A percentile compares a stretch with the other conserved stretches of the same genome.
These are phyloP conservation scores for Wallacemonas sp. DNA, from an alignment of 208 protist species.

Conservation along the genomic window DNA sequence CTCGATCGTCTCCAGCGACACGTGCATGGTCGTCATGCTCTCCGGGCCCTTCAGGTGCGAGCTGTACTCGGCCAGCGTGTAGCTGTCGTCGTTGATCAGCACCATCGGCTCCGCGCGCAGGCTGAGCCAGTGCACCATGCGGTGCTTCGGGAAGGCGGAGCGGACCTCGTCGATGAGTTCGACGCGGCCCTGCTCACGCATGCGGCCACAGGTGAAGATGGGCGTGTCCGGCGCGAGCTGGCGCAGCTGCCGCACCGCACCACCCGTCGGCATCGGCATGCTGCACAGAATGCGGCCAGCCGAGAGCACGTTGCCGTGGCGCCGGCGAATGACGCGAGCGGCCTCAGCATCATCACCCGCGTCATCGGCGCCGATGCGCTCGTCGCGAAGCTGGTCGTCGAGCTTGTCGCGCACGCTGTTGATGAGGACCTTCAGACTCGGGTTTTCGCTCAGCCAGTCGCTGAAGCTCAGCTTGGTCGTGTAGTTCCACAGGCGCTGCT, in stretches of 20 bases:
- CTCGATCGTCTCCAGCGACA: slow-evolving; percentile 76
- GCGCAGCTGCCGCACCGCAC: slow-evolving; percentile 35
- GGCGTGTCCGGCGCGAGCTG: slow-evolving; percentile 82
- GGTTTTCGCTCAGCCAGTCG: slow-evolving; percentile 68
- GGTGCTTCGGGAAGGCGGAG: slow-evolving; percentile 48
- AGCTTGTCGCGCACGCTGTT: slow-evolving; percentile 68
- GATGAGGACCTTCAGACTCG: slow-evolving; percentile 74
- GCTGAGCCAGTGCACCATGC: slow-evolving; percentile 76
- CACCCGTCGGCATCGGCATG: slow-evolving; percentile 36
- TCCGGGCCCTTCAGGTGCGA: slow-evolving; percentile 19
- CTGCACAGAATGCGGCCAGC: slow-evolving; percentile 81
- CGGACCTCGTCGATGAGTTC: slow-evolving; percentile 57
- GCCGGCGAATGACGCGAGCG: slow-evolving; percentile 51
- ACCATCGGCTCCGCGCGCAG: slow-evolving; percentile 88
- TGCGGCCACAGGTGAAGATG: slow-evolving; percentile 80
- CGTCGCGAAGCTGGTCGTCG: slow-evolving; percentile 69
- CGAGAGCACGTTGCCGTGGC: slow-evolving; percentile 82
- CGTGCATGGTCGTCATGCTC: slow-evolving; percentile 81
- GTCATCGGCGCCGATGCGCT: slow-evolving; percentile 53
- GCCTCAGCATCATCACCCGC: slow-evolving; percentile 46
- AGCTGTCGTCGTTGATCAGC: slow-evolving; percentile 78
- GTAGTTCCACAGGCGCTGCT: slow-evolving; percentile 84
- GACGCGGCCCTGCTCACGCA: slow-evolving; percentile 36
- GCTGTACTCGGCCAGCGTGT: slow-evolving; percentile 80
- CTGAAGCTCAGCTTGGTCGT: slow-evolving; percentile 53